Base-by-base conservation (phyloP, 2,329 filamentous ascomycete species). In the Chaetomiaceae sp. region DNA sequence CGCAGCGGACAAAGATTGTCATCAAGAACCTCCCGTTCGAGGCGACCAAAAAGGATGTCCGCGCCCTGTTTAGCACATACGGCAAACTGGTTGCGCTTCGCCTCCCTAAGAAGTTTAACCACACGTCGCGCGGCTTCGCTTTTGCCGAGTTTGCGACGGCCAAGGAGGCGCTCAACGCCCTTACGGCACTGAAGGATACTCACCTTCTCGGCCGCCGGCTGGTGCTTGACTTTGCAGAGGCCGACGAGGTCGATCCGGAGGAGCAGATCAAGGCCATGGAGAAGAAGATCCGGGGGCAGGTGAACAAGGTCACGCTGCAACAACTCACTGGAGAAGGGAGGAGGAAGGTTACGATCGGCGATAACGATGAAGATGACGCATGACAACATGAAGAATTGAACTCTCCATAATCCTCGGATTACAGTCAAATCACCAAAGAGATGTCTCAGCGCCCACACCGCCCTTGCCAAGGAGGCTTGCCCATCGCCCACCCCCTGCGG, bases 21-120 rank as follows among this genome's bases (percentile, higher is more conserved):
- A 87, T 99, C 76, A 99, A 97, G 78, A 99, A 99, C 75, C 75
- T 99, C 71, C 92, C 94, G 19, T 99, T 99, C 75, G 90, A 97
- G 75, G 87, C 89, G 45, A 87, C 85, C 50, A 96, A 96, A 76
- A 94, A 95, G 71, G 94, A 99, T 68, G 80, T 99, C 54, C 83
- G 89, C 59, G 78, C 87, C 50, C 78, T 97, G 38, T 91, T 97
- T 68, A 84, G 88, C 57, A 85, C 89, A 33, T 97, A 96, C 72
- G 95, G 94, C 42, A 87, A 96, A 69, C 82, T 99, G 59, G 87
- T 90, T 65, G 92, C 91, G 49, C 89, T 99, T 57, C 88, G 94
- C 59, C 83, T 99, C 66, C 94, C 94, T 49, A 91, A 95, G 76
- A 97, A 96, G 72, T 92, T 96, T 70, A 90, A 95, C 74, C 84